A percentile compares a stretch with the other conserved stretches of the same genome.
phyloP scores from a whole-genome alignment of 2,329 filamentous ascomycete species.

The Simplicillium aogashimaense region DNA sequence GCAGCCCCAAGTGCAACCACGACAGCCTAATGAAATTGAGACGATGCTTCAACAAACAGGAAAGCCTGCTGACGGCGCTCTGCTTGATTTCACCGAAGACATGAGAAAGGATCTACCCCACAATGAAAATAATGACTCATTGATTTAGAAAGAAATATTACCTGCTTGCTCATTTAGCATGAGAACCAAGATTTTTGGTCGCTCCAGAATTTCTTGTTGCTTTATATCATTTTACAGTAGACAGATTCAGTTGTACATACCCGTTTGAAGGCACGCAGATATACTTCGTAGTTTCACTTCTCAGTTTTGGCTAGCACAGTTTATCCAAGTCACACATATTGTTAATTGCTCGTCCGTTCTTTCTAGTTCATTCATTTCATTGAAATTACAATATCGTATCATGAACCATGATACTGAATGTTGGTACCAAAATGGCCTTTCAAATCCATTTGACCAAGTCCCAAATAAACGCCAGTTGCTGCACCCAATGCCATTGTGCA shows the following conservation, averaged over 20 bases:
- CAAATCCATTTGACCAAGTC: neutral
- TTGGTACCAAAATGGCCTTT: neutral
- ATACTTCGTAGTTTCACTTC: too few relatives aligned
- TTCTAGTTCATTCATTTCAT: too few relatives aligned
- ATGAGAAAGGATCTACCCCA: constrained; percentile 38
- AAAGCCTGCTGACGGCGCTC: constrained; percentile 33
- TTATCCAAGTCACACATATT: too few relatives aligned
- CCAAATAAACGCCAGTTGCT: neutral
- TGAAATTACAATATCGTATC: neutral
- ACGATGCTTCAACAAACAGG: constrained; percentile 36
- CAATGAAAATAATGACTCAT: constrained; percentile 5
- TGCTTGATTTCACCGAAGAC: constrained; percentile 46
- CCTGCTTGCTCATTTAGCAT: neutral
- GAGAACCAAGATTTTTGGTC: constrained; percentile 23
- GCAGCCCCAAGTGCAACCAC: neutral
- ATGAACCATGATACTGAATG: neutral
- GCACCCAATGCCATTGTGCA: too few relatives aligned
- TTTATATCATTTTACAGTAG: neutral
- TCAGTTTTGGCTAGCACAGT: too few relatives aligned
- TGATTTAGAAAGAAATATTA: neutral
- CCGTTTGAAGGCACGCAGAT: too few relatives aligned
- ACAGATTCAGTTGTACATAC: neutral
- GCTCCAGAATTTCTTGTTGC: neutral
- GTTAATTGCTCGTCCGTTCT: too few relatives aligned
- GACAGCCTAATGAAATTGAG: constrained; percentile 27